Conservation (phyloP, 2,329 filamentous ascomycete genomes). For the Clonostachys byssicola region DNA sequence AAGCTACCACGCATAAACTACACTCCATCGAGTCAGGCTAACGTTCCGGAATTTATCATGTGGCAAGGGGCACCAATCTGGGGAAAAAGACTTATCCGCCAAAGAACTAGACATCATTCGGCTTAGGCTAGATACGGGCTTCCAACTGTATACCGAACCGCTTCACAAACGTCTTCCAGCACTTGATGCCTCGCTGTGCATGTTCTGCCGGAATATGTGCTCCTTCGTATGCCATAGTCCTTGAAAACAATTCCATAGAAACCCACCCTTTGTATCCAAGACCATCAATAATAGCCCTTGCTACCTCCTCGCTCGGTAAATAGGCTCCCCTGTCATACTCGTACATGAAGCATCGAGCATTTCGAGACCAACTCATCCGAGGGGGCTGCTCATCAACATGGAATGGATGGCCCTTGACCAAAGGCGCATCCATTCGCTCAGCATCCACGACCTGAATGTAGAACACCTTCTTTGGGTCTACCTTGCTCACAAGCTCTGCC, state of each 20-base stretch:
- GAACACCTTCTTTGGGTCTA: background rate
- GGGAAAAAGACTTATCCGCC: too few species aligned
- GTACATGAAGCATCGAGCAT: slow-evolving; percentile 31
- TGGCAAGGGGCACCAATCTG: too few species aligned
- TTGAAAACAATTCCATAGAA: slow-evolving; percentile 64
- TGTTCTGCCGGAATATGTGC: background rate
- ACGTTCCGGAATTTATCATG: too few species aligned
- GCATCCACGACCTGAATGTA: slow-evolving; percentile 4
- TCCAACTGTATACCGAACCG: too few species aligned
- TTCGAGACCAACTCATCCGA: slow-evolving; percentile 64
- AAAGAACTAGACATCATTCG: too few species aligned
- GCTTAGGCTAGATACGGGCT: too few species aligned
- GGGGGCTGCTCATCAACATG: slow-evolving; percentile 24
- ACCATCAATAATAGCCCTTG: slow-evolving; percentile 56
- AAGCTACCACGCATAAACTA: too few species aligned
- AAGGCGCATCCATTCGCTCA: slow-evolving; percentile 1
- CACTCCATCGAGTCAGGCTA: too few species aligned
- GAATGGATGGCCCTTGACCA: slow-evolving; percentile 20
- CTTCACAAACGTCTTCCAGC: too few species aligned
- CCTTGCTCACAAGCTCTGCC: too few species aligned
- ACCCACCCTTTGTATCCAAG: slow-evolving; percentile 67
- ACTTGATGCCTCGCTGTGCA: too few species aligned
- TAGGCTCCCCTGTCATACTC: slow-evolving; percentile 62
- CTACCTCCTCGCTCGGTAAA: slow-evolving; percentile 59
- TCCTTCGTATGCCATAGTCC: slow-evolving; percentile 13